Evolutionary conservation across 2,329 filamentous ascomycete species (phyloP).

Genomic region (Berkeleyomyces basicola): DNA sequence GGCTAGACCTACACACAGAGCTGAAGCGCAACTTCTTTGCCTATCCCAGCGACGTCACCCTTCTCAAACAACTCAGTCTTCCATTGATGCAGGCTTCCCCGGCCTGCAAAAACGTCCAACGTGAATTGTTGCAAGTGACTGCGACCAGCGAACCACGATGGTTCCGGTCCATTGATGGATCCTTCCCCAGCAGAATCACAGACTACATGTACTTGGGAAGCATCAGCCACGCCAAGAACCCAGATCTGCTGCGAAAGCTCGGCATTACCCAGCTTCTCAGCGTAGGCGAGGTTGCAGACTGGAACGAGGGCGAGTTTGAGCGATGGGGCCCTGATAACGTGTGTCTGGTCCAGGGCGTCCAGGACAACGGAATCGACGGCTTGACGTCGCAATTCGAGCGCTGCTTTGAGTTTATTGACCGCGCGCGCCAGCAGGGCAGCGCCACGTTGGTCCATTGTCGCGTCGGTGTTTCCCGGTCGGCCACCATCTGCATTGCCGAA

Average conservation of each 20-base stretch:
- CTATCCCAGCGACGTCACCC: slow-evolving; percentile 74
- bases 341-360: slow-evolving; percentile 67
- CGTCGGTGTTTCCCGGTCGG: slow-evolving; percentile 86
- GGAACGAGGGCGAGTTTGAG: slow-evolving; percentile 54
- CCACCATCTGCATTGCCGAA: slow-evolving; percentile 97
- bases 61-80: slow-evolving; percentile 61
- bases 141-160: slow-evolving; percentile 53
- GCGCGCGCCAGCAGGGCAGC: slow-evolving; percentile 56
- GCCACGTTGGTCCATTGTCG: slow-evolving; percentile 92
- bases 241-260: slow-evolving; percentile 58
- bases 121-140: slow-evolving; percentile 13
- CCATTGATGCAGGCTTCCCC: slow-evolving; percentile 61
- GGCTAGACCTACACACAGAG: slow-evolving; percentile 66
- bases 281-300: slow-evolving; percentile 75
- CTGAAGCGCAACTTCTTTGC: slow-evolving; percentile 90
- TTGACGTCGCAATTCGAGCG: slow-evolving; percentile 70
- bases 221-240: slow-evolving; percentile 83
- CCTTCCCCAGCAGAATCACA: slow-evolving; percentile 71
- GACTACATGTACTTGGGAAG: slow-evolving; percentile 97
- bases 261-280: slow-evolving; percentile 81
- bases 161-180: slow-evolving; percentile 74
- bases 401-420: slow-evolving; percentile 82
- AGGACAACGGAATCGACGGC: slow-evolving; percentile 93
- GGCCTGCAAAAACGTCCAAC: slow-evolving; percentile 18
- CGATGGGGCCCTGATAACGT: slow-evolving; percentile 65